These are phyloP conservation scores for Fusarium acutatum DNA, from an alignment of 2,329 filamentous ascomycete species.

Conservation along the genomic window DNA sequence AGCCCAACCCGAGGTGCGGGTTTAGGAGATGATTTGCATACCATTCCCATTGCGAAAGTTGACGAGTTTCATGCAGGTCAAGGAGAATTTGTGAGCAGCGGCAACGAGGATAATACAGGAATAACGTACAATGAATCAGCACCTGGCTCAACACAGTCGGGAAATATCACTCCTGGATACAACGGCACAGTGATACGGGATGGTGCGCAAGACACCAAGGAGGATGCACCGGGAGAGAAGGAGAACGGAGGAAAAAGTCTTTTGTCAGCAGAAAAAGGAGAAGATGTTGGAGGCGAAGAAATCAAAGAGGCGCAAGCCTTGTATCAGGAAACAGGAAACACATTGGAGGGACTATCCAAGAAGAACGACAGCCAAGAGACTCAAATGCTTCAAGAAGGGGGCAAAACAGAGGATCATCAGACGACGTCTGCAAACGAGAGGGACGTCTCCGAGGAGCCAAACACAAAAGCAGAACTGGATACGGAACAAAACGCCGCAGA, in stretches of 20 bases:
- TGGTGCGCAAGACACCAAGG: not conserved
- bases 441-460: not conserved
- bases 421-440: not conserved
- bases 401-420: conserved; percentile 8
- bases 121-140: not conserved
- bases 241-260: not conserved
- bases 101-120: not conserved
- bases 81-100: not conserved
- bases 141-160: not conserved
- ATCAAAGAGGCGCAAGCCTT: conserved; percentile 8
- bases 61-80: not conserved
- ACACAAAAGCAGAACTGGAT: conserved; percentile 14
- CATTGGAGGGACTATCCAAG: not conserved
- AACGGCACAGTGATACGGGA: conserved; percentile 9
- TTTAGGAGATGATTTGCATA: not conserved
- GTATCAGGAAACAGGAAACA: not conserved
- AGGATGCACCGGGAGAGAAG: not conserved
- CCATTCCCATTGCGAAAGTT: not conserved
- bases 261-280: not conserved
- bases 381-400: not conserved
- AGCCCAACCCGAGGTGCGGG: conserved; percentile 11
- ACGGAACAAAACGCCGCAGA: conserved; percentile 19
- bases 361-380: conserved; percentile 5
- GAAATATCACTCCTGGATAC: not conserved
- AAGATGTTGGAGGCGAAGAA: conserved; percentile 7